Evolutionary conservation across 1,139 yeast genomes (phyloP), one percentile per base, ranked within the genome.

Genomic region (Pichia norvegensis): DNA sequence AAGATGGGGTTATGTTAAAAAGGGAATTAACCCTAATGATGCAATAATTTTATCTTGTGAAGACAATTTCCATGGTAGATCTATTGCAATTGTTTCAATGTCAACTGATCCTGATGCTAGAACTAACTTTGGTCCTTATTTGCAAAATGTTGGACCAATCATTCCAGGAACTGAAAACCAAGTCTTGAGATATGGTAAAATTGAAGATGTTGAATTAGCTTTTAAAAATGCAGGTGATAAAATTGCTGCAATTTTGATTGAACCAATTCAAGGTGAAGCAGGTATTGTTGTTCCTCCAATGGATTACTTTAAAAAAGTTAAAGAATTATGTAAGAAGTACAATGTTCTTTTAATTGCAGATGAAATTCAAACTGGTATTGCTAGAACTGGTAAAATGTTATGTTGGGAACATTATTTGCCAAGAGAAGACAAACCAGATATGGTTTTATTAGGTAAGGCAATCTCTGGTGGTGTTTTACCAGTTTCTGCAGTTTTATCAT

Each of bases 201-300:
- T 87, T 60, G 95, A 79, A 63, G 97, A 90, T 62, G 79, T 90
- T 47, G 94, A 87, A 67, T 73, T 73, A 61, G 96, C 95, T 2
- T 81, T 87, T 61, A 71, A 74, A 56, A 79, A 79, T 49, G 92
- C 95, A 29, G 97, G 97, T 53, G 94, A 85, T 66, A 83, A 81
- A 64, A 80, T 90, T 55, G 95, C 96, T 38, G 97, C 96, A 38
- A 79, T 90, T 55, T 70, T 90, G 55, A 78, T 90, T 56, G 98
- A 90, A 69, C 97, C 97, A 52, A 90, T 90, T 61, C 98, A 90
- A 68, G 98, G 98, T 65, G 98, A 90, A 67, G 98, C 98, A 33
- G 98, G 97, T 58, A 90, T 90, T 56, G 95, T 90, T 35, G 96
- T 90, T 25, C 97, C 97, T 46, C 95, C 94, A 54, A 70, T 67